Conservation (phyloP, 805 yeast species). For the Pichia nanzhaoensis region DNA sequence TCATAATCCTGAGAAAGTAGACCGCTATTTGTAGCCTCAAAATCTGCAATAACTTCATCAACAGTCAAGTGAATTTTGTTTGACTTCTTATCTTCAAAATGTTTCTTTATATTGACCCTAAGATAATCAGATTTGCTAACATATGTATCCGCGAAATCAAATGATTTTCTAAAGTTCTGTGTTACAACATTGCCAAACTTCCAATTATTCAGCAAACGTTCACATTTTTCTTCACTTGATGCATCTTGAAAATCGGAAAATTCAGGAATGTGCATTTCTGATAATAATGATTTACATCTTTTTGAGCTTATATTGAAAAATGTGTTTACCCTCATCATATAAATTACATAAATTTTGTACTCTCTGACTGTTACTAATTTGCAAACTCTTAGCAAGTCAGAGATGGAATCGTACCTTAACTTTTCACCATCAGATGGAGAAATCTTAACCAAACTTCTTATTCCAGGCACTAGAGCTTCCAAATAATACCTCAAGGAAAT, state of each 20-base stretch:
- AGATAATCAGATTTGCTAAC: background rate
- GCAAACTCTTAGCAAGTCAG: background rate
- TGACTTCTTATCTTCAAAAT: background rate
- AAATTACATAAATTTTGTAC: conserved; percentile 3
- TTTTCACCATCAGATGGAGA: conserved; percentile 1
- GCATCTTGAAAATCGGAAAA: background rate
- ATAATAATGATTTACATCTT: background rate
- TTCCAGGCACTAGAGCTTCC: conserved; percentile 4
- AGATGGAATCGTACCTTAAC: background rate
- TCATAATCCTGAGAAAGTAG: conserved; percentile 7
- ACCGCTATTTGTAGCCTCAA: conserved; percentile 4
- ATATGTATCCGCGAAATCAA: background rate
- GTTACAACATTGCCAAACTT: background rate
- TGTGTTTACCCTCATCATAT: background rate
- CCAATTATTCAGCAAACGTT: conserved; percentile 1
- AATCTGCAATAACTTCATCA: conserved; percentile 1
- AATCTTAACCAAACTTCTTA: conserved; percentile 1
- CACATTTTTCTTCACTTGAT: background rate
- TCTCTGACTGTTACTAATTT: background rate
- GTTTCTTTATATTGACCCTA: background rate
- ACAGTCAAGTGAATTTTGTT: background rate
- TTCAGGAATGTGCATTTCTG: conserved; percentile 2
- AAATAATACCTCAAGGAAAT: conserved; percentile 1
- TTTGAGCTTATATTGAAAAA: conserved; percentile 1
- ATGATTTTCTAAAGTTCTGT: background rate